Percentiles rank a stretch among this genome's conserved stretches.
phyloP scores from a whole-genome alignment of 2,329 filamentous ascomycete species.

The Escovopsis sp. region DNA sequence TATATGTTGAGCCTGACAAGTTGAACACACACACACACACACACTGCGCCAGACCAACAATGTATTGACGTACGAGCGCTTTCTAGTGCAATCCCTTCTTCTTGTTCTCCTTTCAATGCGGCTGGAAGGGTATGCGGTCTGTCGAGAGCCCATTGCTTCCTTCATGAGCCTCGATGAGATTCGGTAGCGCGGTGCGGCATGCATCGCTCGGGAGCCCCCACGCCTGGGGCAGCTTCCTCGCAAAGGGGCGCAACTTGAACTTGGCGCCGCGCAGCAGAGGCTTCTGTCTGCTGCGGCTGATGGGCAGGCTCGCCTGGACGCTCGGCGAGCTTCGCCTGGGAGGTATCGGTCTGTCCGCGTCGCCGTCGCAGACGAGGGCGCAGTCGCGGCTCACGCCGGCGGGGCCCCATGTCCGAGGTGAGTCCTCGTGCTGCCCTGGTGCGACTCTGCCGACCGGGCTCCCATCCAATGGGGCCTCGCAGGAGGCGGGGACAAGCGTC shows the following conservation, averaged over 20 bases:
- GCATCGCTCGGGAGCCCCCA: slow-evolving; percentile 3
- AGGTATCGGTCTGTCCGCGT: not conserved
- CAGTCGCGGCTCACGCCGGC: not conserved
- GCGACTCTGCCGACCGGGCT: too few species aligned
- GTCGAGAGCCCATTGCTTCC: slow-evolving; percentile 1
- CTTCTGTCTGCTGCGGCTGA: slow-evolving; percentile 5
- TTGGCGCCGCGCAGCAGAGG: slow-evolving; percentile 1
- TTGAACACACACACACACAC: too few species aligned
- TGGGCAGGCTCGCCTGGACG: slow-evolving; percentile 7
- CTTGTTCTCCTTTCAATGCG: not conserved
- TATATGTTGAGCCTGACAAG: too few species aligned
- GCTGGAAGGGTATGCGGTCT: not conserved
- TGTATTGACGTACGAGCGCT: too few species aligned
- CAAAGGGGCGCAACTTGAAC: not conserved
- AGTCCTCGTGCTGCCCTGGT: too few species aligned
- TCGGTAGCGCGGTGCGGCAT: slow-evolving; percentile 9
- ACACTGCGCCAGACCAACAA: too few species aligned
- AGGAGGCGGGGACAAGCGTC: too few species aligned
- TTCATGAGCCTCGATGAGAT: slow-evolving; percentile 8
- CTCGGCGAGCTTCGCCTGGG: slow-evolving; percentile 6
- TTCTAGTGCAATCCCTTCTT: too few species aligned
- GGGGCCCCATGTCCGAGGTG: too few species aligned
- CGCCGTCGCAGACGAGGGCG: not conserved
- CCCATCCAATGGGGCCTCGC: too few species aligned
- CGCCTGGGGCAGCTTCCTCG: not conserved